These are phyloP conservation scores for Fraxinus dipetala DNA, from an alignment of 305 asterid genomes.

Conservation along the genomic window DNA sequence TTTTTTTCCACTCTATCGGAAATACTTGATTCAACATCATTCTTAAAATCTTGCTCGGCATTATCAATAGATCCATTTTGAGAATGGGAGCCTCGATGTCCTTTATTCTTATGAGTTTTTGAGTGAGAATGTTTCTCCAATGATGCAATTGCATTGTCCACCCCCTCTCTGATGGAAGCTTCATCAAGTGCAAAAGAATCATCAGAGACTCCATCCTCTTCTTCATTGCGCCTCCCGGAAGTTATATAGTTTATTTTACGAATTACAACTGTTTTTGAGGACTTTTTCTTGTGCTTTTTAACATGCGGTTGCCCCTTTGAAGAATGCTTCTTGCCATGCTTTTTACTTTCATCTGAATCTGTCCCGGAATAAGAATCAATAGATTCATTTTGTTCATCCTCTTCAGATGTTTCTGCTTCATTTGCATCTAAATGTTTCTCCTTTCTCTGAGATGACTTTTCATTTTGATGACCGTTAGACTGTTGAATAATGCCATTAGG, in stretches of 20 bases:
- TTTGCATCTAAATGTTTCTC: slow-evolving; percentile 37
- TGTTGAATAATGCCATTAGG: slow-evolving; percentile 33
- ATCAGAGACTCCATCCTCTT: slow-evolving; percentile 43
- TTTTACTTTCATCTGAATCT: slow-evolving; percentile 40
- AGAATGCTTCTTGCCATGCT: slow-evolving; percentile 42
- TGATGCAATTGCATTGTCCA: slow-evolving; percentile 56
- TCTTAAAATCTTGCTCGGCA: slow-evolving; percentile 27
- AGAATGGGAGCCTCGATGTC: slow-evolving; percentile 23
- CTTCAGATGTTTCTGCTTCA: slow-evolving; percentile 48
- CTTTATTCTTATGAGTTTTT: slow-evolving; percentile 36
- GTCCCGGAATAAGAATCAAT: slow-evolving; percentile 43
- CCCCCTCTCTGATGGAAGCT: slow-evolving; percentile 60
- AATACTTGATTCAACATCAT: slow-evolving; percentile 25
- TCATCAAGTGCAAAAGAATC: slow-evolving; percentile 52
- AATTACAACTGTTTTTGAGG: slow-evolving; percentile 73
- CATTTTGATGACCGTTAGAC: slow-evolving; percentile 32
- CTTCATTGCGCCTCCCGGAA: slow-evolving; percentile 55
- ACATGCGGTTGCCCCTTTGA: slow-evolving; percentile 36
- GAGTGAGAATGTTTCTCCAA: slow-evolving; percentile 43
- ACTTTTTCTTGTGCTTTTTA: slow-evolving; percentile 59
- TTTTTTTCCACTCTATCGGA: slow-evolving; percentile 37
- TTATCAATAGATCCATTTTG: slow-evolving; percentile 35
- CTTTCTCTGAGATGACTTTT: slow-evolving; percentile 45
- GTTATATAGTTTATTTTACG: slow-evolving; percentile 85
- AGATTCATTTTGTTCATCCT: slow-evolving; percentile 53